Evolutionary conservation across 2,329 filamentous ascomycete species (phyloP).

Genomic region (Penicillium sclerotiorum): DNA sequence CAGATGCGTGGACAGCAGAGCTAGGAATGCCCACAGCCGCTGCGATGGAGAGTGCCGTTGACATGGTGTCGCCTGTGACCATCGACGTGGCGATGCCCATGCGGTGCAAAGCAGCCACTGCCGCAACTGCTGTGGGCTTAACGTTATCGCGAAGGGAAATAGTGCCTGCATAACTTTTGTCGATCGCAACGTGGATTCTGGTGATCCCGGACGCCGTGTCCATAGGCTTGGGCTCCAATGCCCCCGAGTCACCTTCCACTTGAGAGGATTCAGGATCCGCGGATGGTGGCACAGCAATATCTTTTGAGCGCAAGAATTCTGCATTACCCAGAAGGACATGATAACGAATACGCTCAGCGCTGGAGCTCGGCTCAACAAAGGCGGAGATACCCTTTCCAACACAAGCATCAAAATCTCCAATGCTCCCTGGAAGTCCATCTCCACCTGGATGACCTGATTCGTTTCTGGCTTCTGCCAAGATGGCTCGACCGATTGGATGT

Average conservation of each 20-base stretch:
- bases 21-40: slow-evolving; percentile 76
- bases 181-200: slow-evolving; percentile 87
- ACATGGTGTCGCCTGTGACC: slow-evolving; percentile 87
- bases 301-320: slow-evolving; percentile 71
- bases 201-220: slow-evolving; percentile 69
- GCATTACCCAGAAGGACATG: slow-evolving; percentile 82
- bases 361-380: slow-evolving; percentile 73
- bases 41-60: slow-evolving; percentile 83
- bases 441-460: slow-evolving; percentile 74
- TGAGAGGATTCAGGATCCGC: slow-evolving; percentile 39
- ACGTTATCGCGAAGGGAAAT: slow-evolving; percentile 86
- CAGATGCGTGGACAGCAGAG: slow-evolving; percentile 79
- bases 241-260: slow-evolving; percentile 22
- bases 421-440: slow-evolving; percentile 75
- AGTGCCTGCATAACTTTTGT: slow-evolving; percentile 76
- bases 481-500: slow-evolving; percentile 91
- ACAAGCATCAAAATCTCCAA: slow-evolving; percentile 79
- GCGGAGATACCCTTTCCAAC: slow-evolving; percentile 87
- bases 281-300: slow-evolving; percentile 55
- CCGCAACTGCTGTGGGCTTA: slow-evolving; percentile 80
- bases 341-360: slow-evolving; percentile 70
- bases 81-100: slow-evolving; percentile 89
- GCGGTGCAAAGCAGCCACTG: slow-evolving; percentile 76
- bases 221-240: slow-evolving; percentile 36
- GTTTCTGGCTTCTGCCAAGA: slow-evolving; percentile 72